Evolutionary conservation across 495 filamentous ascomycete genomes (phyloP).

Genomic region (Penicillium chermesinum): DNA sequence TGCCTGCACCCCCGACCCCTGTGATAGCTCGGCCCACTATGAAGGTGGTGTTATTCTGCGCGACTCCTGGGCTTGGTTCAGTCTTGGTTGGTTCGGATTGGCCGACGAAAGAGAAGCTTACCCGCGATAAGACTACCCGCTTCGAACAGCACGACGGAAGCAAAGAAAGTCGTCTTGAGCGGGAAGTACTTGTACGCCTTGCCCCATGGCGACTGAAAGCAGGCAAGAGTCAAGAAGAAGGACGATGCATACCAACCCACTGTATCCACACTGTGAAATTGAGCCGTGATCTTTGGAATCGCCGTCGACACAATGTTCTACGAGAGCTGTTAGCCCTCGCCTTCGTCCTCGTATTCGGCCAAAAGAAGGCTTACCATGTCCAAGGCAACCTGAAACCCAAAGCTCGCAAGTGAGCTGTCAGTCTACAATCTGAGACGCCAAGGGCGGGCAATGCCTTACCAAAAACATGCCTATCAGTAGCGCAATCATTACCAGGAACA

Average conservation of each 20-base stretch:
- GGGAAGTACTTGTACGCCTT: slow-evolving; percentile 29
- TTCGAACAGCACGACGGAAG: slow-evolving; percentile 55
- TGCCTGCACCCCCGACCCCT: slow-evolving; percentile 58
- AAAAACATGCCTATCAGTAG: too few species aligned
- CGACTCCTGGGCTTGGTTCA: too few species aligned
- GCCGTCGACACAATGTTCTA: slow-evolving; percentile 66
- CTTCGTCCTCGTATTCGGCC: too few species aligned
- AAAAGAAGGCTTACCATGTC: too few species aligned
- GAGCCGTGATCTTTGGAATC: slow-evolving; percentile 65
- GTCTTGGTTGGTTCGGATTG: too few species aligned
- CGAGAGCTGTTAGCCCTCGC: too few species aligned
- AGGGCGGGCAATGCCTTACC: too few species aligned
- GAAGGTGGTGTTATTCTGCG: slow-evolving; percentile 60
- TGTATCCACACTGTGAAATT: slow-evolving; percentile 59
- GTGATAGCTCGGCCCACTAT: slow-evolving; percentile 73
- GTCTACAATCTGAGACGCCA: too few species aligned
- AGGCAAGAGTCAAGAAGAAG: slow-evolving; percentile 58
- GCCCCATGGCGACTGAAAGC: slow-evolving; percentile 46
- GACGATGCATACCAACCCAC: slow-evolving; percentile 64
- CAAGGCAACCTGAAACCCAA: too few species aligned
- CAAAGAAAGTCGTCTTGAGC: slow-evolving; percentile 51
- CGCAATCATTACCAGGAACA: too few species aligned
- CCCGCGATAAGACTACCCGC: slow-evolving; percentile 17
- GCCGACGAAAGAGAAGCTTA: neutral
- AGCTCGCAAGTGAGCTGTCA: too few species aligned